Percentiles rank a stretch among this genome's conserved stretches.
Conservation (phyloP, 768 basidiomycete genomes). For the Phylloporus rhodoxanthus region DNA sequence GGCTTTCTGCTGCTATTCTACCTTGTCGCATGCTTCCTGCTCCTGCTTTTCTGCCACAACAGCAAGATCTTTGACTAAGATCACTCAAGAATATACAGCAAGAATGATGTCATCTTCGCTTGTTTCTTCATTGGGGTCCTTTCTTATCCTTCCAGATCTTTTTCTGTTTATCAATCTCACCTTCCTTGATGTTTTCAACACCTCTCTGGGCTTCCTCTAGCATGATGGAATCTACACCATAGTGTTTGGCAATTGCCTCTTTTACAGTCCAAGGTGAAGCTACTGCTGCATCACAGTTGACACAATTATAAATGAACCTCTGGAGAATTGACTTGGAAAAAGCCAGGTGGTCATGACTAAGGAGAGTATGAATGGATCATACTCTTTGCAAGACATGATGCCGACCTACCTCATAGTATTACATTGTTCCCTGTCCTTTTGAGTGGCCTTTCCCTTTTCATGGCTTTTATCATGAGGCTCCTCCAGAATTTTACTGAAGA, state of each 20-base stretch:
- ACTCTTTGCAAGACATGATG: conserved; percentile 1
- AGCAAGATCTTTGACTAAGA: conserved; percentile 43
- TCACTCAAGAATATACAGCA: conserved; percentile 47
- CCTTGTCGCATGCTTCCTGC: conserved; percentile 64
- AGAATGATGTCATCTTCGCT: conserved; percentile 53
- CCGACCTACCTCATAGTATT: conserved; percentile 66
- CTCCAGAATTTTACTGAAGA: conserved; percentile 75
- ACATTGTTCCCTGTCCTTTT: conserved; percentile 60
- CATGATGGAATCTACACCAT: conserved; percentile 82
- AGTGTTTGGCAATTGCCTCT: conserved; percentile 71
- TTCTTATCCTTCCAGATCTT: conserved; percentile 88
- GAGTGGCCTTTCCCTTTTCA: conserved; percentile 50
- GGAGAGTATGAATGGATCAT: conserved; percentile 1
- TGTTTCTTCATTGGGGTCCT: conserved; percentile 77
- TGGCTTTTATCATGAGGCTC: conserved; percentile 64
- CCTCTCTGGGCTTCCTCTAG: conserved; percentile 75
- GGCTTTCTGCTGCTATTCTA: conserved; percentile 54
- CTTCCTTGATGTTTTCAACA: conserved; percentile 75
- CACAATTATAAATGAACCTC: conserved; percentile 92
- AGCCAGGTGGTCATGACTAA: conserved; percentile 87
- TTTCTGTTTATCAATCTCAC: conserved; percentile 89
- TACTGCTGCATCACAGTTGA: conserved; percentile 85
- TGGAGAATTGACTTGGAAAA: conserved; percentile 97
- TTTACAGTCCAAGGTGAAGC: conserved; percentile 97
- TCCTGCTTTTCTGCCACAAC: conserved; percentile 56